Base-by-base conservation (phyloP, 768 basidiomycete species). In the Trametes punicea region DNA sequence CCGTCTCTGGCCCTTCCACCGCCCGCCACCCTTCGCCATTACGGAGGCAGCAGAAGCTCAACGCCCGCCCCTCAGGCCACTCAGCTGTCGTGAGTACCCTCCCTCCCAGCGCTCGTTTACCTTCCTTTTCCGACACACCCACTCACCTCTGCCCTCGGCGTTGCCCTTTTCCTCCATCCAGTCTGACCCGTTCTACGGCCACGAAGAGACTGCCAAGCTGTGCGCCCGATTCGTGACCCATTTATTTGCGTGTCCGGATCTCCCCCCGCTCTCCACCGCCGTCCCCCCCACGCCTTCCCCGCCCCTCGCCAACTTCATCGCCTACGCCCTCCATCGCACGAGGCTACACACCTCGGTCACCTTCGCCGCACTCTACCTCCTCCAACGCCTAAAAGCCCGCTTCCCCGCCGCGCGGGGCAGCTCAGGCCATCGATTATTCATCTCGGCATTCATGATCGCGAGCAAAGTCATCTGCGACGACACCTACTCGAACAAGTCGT, bases 381-480 rank as follows among this genome's bases (percentile, higher is more conserved):
- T 97, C 9, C 85, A 88, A 60, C 83, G 92, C 16, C 77, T 97
- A 56, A 97, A 97, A 74, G 84, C 84, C 26, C 85, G 92, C n/a
- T 95, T 93, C 71, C 93, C 92, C 2, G 89, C 91, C 6, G 93
- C 92, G 6, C 82, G 89, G 25, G 93, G 93, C 10, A 93, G 90
- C 1, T 93, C 90, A 0, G 93, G 93, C 20, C 92, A 97, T 67
- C 81, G 92, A 0, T 74, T 97, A 13, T 94, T 93, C 73, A 89
- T 95, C 41, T 92, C 90, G 1, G 91, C 92, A 0, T 92, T 93
- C 70, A 95, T 95, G 92, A 90, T 94, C 66, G 84, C 90, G 2
- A 87, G 85, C 9, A 93, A 93, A 68, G 78, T 82, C 54, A 77
- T 82, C 53, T 83, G 82, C 70, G 82, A 84, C 72, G 83, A 84